phyloP scores from a whole-genome alignment of 139 green algal genomes.

The Chlamydomonas schloesseri region DNA sequence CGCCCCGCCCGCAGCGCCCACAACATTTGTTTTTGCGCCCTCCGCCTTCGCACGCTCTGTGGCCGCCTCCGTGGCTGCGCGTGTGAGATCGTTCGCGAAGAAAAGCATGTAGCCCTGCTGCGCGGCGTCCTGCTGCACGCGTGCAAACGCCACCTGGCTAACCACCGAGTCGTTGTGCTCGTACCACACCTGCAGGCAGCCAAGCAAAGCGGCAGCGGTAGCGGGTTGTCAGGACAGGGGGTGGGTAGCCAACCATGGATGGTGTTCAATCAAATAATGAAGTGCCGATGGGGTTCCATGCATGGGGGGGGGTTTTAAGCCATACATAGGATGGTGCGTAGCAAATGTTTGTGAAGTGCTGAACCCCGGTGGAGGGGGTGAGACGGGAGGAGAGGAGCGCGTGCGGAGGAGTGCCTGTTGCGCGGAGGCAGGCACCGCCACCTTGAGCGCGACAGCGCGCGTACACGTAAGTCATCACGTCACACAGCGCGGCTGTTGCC shows the following conservation, averaged over 20 bases:
- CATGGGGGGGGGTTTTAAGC: no score
- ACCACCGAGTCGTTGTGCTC: slow-evolving; percentile 60
- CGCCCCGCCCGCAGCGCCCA: no score
- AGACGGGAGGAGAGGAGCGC: no score
- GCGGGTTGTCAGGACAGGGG: background rate
- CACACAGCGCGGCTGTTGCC: no score
- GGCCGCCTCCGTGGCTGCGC: background rate
- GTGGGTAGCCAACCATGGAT: background rate
- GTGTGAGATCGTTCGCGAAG: slow-evolving; percentile 45
- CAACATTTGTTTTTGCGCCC: background rate
- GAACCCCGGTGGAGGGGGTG: no score
- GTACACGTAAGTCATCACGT: no score
- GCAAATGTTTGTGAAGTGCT: no score
- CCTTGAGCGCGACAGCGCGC: no score
- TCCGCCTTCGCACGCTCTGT: background rate
- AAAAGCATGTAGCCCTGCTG: slow-evolving; percentile 71
- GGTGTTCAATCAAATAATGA: background rate
- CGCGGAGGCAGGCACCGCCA: no score
- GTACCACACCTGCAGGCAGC: slow-evolving; percentile 42
- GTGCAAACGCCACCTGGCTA: slow-evolving; percentile 11
- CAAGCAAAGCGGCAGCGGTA: no score
- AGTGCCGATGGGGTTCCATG: background rate
- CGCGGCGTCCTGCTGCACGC: slow-evolving; percentile 39
- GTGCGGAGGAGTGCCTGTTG: no score
- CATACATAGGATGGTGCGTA: no score